Evolutionary conservation across 2,329 filamentous ascomycete species (phyloP).

Genomic region (Aspergillus neotritici): DNA sequence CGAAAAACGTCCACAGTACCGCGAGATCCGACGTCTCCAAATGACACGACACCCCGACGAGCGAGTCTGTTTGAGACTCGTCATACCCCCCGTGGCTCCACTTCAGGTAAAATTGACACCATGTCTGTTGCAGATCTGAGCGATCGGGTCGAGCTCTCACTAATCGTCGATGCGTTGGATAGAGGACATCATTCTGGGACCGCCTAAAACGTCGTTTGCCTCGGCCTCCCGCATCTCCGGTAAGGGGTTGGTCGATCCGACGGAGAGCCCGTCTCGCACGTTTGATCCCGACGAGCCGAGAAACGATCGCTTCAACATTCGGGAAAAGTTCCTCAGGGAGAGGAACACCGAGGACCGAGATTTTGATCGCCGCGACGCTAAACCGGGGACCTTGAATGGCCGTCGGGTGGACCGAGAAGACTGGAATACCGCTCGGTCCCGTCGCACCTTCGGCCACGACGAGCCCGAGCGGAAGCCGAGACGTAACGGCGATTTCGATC

Average conservation of each 20-base stretch:
- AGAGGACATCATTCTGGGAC: slow-evolving; percentile 81
- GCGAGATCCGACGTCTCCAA: slow-evolving; percentile 32
- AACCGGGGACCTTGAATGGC: slow-evolving; percentile 25
- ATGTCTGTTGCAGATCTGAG: no score
- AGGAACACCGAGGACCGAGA: slow-evolving; percentile 31
- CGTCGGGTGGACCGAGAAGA: slow-evolving; percentile 39
- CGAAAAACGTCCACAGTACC: slow-evolving; percentile 31
- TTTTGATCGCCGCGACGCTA: slow-evolving; percentile 35
- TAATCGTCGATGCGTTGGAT: slow-evolving; percentile 16
- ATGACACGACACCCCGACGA: slow-evolving; percentile 32
- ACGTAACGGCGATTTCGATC: slow-evolving; percentile 40
- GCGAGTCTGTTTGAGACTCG: slow-evolving; percentile 40
- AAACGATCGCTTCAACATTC: slow-evolving; percentile 59
- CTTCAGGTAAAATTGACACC: slow-evolving; percentile 37
- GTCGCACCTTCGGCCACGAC: slow-evolving; percentile 37
- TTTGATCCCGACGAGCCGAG: slow-evolving; percentile 52
- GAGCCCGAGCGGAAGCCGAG: slow-evolving; percentile 37
- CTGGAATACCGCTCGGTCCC: slow-evolving; percentile 37
- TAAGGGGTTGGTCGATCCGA: slow-evolving; percentile 43
- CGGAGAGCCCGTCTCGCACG: slow-evolving; percentile 41
- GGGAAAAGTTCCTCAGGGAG: slow-evolving; percentile 43
- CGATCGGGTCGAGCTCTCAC: no score
- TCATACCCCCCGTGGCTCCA: slow-evolving; percentile 45
- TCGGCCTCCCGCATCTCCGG: slow-evolving; percentile 59
- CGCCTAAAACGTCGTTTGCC: slow-evolving; percentile 75